Conservation (phyloP, 495 filamentous ascomycete species). For the Penicillium pulvis region DNA sequence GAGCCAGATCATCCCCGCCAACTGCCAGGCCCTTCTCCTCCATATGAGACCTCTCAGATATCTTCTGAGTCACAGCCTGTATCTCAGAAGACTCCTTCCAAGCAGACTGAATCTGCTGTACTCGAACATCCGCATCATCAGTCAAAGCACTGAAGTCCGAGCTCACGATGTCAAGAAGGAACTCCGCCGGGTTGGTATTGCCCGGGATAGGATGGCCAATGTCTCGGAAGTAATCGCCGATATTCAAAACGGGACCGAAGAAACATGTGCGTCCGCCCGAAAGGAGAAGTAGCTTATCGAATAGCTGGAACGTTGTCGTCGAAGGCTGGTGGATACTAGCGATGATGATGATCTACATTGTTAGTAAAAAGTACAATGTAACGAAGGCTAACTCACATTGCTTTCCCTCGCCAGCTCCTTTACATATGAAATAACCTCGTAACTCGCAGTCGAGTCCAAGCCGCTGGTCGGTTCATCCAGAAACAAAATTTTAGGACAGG, state of each 20-base stretch:
- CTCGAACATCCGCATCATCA: constrained; percentile 34
- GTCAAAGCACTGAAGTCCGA: constrained; percentile 64
- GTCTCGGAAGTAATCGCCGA: constrained; percentile 58
- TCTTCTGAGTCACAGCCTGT: constrained; percentile 4
- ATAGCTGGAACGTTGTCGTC: constrained; percentile 71
- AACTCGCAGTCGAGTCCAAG: constrained; percentile 70
- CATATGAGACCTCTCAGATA: constrained; percentile 15
- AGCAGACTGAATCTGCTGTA: constrained; percentile 29
- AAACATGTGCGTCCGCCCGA: constrained; percentile 70
- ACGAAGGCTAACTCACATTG: constrained; percentile 50
- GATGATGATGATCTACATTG: constrained; percentile 63
- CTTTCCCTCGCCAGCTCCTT: constrained; percentile 64
- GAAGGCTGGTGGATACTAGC: constrained; percentile 83
- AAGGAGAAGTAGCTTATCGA: constrained; percentile 75
- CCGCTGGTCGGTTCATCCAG: constrained; percentile 83
- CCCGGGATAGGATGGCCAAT: constrained; percentile 61
- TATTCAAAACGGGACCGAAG: constrained; percentile 57
- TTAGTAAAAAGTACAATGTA: background rate
- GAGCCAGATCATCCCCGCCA: constrained; percentile 25
- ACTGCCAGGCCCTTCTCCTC: constrained; percentile 15
- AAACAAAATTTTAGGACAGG: constrained; percentile 75
- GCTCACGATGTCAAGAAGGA: constrained; percentile 72
- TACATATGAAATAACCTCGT: constrained; percentile 66
- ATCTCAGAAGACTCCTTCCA: constrained; percentile 33
- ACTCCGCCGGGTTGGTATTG: constrained; percentile 78